A percentile compares a stretch with the other conserved stretches of the same genome.
phyloP scores from a whole-genome alignment of 805 yeast species.

The Candida pseudofarinosa region DNA sequence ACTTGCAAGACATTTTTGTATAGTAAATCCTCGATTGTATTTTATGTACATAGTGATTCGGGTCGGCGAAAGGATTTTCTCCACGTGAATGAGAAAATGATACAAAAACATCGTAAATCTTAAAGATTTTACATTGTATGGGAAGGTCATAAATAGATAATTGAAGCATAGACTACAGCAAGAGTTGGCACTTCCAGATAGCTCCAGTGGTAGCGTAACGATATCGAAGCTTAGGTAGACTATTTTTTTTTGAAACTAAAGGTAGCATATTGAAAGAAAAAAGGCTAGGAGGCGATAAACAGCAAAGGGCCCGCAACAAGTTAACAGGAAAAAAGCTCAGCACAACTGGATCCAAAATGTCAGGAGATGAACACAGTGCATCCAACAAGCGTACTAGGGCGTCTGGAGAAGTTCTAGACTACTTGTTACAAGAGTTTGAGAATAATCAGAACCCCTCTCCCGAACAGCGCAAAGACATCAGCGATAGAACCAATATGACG shows the following conservation, averaged over 20 bases:
- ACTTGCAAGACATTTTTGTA: slow-evolving; percentile 23
- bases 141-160: neutral
- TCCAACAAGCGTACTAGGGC: slow-evolving; percentile 60
- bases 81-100: slow-evolving; percentile 1
- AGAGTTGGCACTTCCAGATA: neutral
- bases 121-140: neutral
- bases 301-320: neutral
- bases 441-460: slow-evolving; percentile 74
- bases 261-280: neutral
- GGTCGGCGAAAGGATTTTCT: neutral
- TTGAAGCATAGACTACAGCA: neutral
- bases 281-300: neutral
- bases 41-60: neutral
- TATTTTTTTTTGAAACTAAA: neutral
- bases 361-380: slow-evolving; percentile 20
- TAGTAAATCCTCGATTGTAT: neutral
- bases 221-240: neutral
- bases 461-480: slow-evolving; percentile 62
- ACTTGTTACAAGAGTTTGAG: slow-evolving; percentile 64
- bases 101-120: neutral
- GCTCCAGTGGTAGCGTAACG: neutral
- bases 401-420: slow-evolving; percentile 73
- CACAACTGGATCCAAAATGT: slow-evolving; percentile 10
- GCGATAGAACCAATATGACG: slow-evolving; percentile 72
- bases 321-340: neutral